Evolutionary conservation across 257 asterid genomes (phyloP), one percentile per base, ranked within the genome.

Genomic region (Fraxinus pennsylvanica): DNA sequence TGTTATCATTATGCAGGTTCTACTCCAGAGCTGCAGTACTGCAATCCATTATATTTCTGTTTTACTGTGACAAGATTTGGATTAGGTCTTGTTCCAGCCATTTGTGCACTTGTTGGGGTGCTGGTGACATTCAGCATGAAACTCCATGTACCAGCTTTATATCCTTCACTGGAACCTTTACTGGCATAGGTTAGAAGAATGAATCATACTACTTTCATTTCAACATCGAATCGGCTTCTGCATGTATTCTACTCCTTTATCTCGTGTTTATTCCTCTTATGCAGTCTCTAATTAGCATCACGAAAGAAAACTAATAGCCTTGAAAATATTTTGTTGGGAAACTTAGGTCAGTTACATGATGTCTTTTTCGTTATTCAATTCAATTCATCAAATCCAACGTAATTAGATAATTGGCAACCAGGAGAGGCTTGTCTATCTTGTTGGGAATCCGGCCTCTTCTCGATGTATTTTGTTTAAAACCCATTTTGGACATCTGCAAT

Each of bases 21-120:
- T 7, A 76, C 83, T 35, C 88, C 86, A 22, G 87, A 76, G 78
- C 83, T 85, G 47, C 76, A 82, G 5, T 81, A 71, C 70, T 80
- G 75, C 52, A 78, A 6, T 30, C 70, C 76, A 7, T 45, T 78
- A 0, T 54, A 50, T 81, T 57, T 71, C 68, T 29, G 73, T 65
- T 81, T 94, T 45, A 86, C 96, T 3, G 74, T 85, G 29, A 86
- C 89, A 29, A 86, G 97, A 85, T 84, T 76, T 65, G 98, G 96
- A n/a, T 71, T 92, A 22, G 98, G 98, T 14, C 87, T 94, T 3
- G 86, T 91, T 79, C 98, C 98, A 47, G 90, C 96, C 25, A n/a
- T 87, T 4, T 91, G 96, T 80, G 91, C 97, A 14, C 85, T 92
- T 21, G 17, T 79, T 29, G 97, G 97, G 22, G 90, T 90, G 36